A percentile compares a stretch with the other conserved stretches of the same genome.
Evolutionary conservation across 306 rosid species (phyloP).

Genomic region (Cicer judaicum): DNA sequence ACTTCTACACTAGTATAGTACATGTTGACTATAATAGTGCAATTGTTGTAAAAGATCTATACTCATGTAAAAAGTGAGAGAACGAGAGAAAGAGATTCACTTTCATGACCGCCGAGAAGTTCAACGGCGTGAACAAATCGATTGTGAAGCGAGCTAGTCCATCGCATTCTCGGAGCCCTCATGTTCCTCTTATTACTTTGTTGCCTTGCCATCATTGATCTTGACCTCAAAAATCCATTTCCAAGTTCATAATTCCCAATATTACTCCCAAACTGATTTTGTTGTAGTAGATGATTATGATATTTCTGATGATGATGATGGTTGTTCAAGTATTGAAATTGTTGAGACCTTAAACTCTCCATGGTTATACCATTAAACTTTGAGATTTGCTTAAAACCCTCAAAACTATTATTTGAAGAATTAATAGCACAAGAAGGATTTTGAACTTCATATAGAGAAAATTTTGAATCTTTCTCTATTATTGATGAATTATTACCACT

Average conservation of each 20-base stretch:
- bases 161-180: conserved; percentile 97
- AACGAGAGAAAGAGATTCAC: conserved; percentile 46
- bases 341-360: conserved; percentile 53
- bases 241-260: conserved; percentile 53
- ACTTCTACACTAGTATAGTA: no score
- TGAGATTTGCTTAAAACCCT: conserved; percentile 48
- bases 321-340: conserved; percentile 44
- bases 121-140: conserved; percentile 92
- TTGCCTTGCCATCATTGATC: conserved; percentile 55
- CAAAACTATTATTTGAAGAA: conserved; percentile 20
- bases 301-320: conserved; percentile 28
- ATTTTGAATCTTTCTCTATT: conserved; percentile 37
- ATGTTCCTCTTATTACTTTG: conserved; percentile 60
- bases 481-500: conserved; percentile 40
- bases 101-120: conserved; percentile 97
- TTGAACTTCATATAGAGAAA: conserved; percentile 45
- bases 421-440: conserved; percentile 35
- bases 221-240: conserved; percentile 61
- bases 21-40: neutral
- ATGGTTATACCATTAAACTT: conserved; percentile 61
- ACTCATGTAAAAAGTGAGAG: neutral
- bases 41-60: neutral
- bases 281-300: conserved; percentile 17
- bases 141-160: conserved; percentile 91
- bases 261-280: conserved; percentile 41